A percentile compares a stretch with the other conserved stretches of the same genome.
These are phyloP conservation scores for Colletotrichum tamarilloi DNA, from an alignment of 2,329 filamentous ascomycete species.

Conservation along the genomic window DNA sequence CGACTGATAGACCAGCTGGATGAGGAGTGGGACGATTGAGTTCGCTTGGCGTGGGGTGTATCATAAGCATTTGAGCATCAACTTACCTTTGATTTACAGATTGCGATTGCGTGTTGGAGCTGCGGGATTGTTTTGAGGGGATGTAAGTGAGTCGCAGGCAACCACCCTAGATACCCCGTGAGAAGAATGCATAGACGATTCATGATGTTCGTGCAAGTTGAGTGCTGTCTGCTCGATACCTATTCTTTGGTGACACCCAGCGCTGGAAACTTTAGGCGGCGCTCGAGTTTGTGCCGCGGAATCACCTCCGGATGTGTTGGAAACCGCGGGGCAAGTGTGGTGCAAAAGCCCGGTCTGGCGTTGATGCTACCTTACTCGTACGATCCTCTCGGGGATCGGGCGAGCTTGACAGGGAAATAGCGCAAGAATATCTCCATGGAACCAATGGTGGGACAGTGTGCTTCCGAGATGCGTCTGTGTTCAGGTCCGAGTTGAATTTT, in stretches of 20 bases:
- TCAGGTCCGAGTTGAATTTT: neutral
- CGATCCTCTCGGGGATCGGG: neutral
- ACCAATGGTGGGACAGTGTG: no score
- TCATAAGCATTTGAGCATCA: neutral
- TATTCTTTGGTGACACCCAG: neutral
- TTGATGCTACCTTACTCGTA: neutral
- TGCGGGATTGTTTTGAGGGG: neutral
- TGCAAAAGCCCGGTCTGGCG: neutral
- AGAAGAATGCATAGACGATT: constrained; percentile 30
- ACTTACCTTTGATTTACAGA: neutral
- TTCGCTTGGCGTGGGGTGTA: neutral
- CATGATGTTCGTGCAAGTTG: neutral
- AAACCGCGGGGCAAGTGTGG: neutral
- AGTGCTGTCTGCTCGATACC: neutral
- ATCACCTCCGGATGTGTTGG: neutral
- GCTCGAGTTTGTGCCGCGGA: neutral
- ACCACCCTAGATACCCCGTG: constrained; percentile 30
- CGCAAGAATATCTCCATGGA: neutral
- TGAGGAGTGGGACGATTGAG: constrained; percentile 92
- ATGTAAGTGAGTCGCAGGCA: constrained; percentile 31
- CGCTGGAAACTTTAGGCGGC: neutral
- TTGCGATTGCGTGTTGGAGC: constrained; percentile 5
- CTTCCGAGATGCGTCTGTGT: neutral
- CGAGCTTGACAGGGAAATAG: neutral
- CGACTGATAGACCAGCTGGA: constrained; percentile 94